Base-by-base conservation (phyloP, 1,284 basidiomycete species). In the Cystobasidium pallidum region DNA sequence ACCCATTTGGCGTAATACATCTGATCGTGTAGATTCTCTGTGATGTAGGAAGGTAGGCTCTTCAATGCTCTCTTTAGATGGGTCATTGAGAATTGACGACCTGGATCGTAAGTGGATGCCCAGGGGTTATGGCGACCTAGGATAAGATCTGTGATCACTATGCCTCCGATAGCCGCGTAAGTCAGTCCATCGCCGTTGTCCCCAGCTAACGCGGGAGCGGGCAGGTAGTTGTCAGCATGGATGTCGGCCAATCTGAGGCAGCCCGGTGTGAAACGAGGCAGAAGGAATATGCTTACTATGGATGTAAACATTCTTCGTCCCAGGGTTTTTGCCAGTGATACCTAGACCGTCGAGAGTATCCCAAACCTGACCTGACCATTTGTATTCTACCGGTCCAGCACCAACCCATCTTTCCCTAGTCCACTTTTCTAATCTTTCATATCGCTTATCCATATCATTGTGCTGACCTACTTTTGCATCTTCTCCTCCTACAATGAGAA, bases 381-480 rank as follows among this genome's bases (percentile, higher is more conserved):
- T 21, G 47, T 63, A 63, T 63, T 63, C 59, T 7, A 43, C 39
- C 3, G 19, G 41, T 2, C 21, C 41, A 30, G 59, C 59, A 47
- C 59, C 59, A 21, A 26, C 26, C 59, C 59, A 63, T 26, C 59
- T 63, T 28, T 63, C 59, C 13, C 59, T 39, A 21, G 59, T 63
- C 59, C 59, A 63, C 11, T 63, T 63, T 41, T 43, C 59, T 41
- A 63, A 63, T 45, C 45, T 63, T 26, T 43, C 59, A 63, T 63
- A 63, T n/a, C 59, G 59, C 30, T 63, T 21, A 43, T 19, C 59
- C 59, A 63, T 63, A 28, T 63, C 59, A 26, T 63, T 63, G 21
- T 63, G 59, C 39, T 63, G 59, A 30, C 59, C 59, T 63, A 63
- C 59, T 43, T 63, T 63, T 10, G 39, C 59, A 63, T 63, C 59